Conservation (phyloP, 495 filamentous ascomycete genomes). For the Penicillium longicatenatum region DNA sequence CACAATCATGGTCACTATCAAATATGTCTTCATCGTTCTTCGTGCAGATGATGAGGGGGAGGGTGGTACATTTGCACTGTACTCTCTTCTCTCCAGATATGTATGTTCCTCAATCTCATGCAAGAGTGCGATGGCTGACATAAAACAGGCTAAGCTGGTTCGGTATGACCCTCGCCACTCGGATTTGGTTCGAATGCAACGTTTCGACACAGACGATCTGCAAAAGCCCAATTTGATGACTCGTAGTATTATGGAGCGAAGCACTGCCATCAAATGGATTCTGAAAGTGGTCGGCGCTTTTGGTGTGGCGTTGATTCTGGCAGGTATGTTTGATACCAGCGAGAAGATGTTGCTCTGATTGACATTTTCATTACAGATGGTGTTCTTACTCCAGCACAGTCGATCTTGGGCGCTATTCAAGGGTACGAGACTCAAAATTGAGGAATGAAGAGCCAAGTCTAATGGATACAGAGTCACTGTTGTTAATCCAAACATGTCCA, state of each 20-base stretch:
- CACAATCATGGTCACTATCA: slow-evolving; percentile 70
- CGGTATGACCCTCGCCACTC: slow-evolving; percentile 12
- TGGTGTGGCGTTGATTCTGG: slow-evolving; percentile 67
- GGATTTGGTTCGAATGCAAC: slow-evolving; percentile 55
- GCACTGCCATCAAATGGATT: slow-evolving; percentile 45
- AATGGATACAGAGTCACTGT: slow-evolving; percentile 40
- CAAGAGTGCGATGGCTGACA: not conserved
- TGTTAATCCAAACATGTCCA: slow-evolving; percentile 36
- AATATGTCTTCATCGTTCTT: slow-evolving; percentile 70
- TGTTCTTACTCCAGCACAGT: not conserved
- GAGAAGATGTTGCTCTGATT: not conserved
- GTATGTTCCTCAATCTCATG: slow-evolving; percentile 38
- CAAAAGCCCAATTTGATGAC: slow-evolving; percentile 49
- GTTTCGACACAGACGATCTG: slow-evolving; percentile 56
- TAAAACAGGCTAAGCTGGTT: slow-evolving; percentile 27
- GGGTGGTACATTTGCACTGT: slow-evolving; percentile 72
- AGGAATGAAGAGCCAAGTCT: not conserved
- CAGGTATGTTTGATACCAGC: slow-evolving; percentile 53
- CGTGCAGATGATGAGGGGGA: slow-evolving; percentile 74
- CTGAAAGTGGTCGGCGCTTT: slow-evolving; percentile 67
- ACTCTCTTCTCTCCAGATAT: slow-evolving; percentile 67
- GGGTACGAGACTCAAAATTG: not conserved
- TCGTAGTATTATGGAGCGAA: slow-evolving; percentile 59
- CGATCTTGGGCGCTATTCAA: not conserved
- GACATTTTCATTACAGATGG: not conserved